Conservation (phyloP, 345 rosid genomes). For the Clausena lansium region DNA sequence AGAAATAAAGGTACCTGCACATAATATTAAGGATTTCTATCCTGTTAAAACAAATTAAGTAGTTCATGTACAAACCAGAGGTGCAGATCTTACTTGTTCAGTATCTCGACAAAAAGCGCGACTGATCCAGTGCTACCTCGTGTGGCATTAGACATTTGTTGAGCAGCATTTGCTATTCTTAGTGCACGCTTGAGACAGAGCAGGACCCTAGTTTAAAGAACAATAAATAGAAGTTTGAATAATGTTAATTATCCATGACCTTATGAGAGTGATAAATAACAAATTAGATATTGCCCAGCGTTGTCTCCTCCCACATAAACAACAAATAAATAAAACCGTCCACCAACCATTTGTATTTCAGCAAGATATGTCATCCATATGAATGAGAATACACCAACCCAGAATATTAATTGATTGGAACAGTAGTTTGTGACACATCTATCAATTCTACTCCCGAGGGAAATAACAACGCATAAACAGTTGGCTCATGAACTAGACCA, state of each 20-base stretch:
- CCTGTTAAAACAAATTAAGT: not conserved
- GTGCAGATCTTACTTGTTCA: slow-evolving; percentile 68
- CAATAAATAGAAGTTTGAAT: not conserved
- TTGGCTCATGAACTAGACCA: no score
- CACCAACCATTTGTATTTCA: not conserved
- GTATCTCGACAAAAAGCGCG: slow-evolving; percentile 81
- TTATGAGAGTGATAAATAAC: not conserved
- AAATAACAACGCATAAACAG: no score
- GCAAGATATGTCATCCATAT: not conserved
- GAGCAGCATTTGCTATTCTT: slow-evolving; percentile 95
- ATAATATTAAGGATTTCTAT: not conserved
- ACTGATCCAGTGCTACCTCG: slow-evolving; percentile 79
- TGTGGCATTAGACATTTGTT: slow-evolving; percentile 77
- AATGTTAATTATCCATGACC: not conserved
- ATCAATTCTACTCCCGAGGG: no score
- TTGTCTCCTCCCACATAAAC: not conserved
- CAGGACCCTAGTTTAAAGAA: slow-evolving; percentile 55
- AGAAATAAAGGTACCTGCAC: slow-evolving; percentile 84
- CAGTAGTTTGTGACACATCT: not conserved
- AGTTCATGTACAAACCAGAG: not conserved
- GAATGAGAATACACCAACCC: not conserved
- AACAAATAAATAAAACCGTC: not conserved
- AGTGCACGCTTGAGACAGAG: slow-evolving; percentile 91
- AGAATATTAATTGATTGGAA: not conserved
- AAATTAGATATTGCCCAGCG: not conserved